These are phyloP conservation scores for Neurospora sp. DNA, from an alignment of 2,329 filamentous ascomycete species.

Conservation along the genomic window DNA sequence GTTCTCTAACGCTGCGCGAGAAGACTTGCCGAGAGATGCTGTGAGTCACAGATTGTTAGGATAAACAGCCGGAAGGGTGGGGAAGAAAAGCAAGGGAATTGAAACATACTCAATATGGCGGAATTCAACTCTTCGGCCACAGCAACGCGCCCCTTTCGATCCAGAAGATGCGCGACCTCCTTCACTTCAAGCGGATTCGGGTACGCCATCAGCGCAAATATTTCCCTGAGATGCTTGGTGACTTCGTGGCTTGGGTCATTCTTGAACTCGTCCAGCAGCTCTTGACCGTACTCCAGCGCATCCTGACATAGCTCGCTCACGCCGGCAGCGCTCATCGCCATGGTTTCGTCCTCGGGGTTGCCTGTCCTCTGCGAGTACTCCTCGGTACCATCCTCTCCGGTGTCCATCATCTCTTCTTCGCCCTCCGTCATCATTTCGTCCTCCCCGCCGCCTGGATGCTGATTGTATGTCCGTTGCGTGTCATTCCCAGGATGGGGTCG, in stretches of 20 bases:
- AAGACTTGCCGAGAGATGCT: conserved; percentile 88
- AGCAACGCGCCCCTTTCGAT: conserved; percentile 59
- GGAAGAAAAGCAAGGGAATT: neutral
- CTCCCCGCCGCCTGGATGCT: conserved; percentile 23
- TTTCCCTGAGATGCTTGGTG: conserved; percentile 65
- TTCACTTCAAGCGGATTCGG: conserved; percentile 65
- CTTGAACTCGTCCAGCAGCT: conserved; percentile 67
- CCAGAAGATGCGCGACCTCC: conserved; percentile 67
- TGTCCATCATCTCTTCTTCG: conserved; percentile 46
- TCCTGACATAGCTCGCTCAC: conserved; percentile 47
- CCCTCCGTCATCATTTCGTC: conserved; percentile 48
- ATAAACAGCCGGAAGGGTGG: neutral
- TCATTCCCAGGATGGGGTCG: neutral
- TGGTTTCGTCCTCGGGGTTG: conserved; percentile 24
- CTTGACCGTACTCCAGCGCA: conserved; percentile 70
- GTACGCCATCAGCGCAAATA: conserved; percentile 84
- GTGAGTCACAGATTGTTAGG: conserved; percentile 12
- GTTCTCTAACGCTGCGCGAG: conserved; percentile 73
- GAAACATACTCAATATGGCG: conserved; percentile 69
- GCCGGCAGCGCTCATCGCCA: conserved; percentile 10
- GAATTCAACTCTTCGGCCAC: conserved; percentile 93
- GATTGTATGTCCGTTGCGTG: neutral
- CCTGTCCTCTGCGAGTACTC: conserved; percentile 35
- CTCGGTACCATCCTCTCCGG: conserved; percentile 39
- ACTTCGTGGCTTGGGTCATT: conserved; percentile 61